Conservation (phyloP, 176 grass and related monocot genomes). For the Triticum turgidum region DNA sequence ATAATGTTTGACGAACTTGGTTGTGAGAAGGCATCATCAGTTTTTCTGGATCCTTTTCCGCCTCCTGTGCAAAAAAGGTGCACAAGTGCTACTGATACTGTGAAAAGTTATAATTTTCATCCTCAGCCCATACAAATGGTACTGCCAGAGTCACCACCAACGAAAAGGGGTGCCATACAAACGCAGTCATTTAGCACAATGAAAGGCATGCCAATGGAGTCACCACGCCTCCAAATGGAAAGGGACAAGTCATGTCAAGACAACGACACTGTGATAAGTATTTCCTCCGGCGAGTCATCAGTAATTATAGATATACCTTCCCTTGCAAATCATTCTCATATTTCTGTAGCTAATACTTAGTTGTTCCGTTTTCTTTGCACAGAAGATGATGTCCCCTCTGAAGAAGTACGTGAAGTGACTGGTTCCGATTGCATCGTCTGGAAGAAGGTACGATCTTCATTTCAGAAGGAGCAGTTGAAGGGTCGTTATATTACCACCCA, state of each 20-base stretch:
- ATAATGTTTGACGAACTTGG: conserved; percentile 1
- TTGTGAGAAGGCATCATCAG: not conserved
- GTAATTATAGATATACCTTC: not conserved
- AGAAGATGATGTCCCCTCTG: not conserved
- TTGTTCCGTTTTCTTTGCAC: not conserved
- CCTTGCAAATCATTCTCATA: not conserved
- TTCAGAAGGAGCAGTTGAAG: not conserved
- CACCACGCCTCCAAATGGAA: not conserved
- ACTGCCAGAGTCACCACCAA: too few species aligned
- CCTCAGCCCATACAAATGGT: not conserved
- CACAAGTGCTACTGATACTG: not conserved
- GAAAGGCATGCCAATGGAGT: not conserved
- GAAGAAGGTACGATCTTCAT: not conserved
- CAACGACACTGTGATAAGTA: not conserved
- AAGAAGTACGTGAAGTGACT: not conserved
- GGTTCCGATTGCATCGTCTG: not conserved
- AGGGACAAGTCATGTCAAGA: not conserved
- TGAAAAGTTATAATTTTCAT: not conserved
- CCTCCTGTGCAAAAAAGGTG: not conserved
- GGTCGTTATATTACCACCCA: not conserved
- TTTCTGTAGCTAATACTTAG: not conserved
- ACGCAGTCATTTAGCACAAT: not conserved
- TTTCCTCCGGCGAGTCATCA: not conserved
- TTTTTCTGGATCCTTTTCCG: too few species aligned
- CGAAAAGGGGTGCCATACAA: not conserved